phyloP scores from a whole-genome alignment of 2,329 filamentous ascomycete species.

The Mycosphaerella sp. region DNA sequence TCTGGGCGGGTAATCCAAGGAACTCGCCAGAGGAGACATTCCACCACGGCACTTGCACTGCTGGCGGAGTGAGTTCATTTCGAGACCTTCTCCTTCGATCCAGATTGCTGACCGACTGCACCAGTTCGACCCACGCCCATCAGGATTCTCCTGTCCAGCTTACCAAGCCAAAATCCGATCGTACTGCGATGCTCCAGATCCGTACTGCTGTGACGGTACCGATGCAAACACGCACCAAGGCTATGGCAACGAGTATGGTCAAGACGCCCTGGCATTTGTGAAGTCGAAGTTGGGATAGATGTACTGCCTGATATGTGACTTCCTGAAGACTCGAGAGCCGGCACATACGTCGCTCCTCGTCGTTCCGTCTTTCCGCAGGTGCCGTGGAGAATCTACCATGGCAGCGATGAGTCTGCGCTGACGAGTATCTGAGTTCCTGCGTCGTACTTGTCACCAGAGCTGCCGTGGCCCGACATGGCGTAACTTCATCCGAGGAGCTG shows the following conservation, averaged over 20 bases:
- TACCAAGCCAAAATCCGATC: conserved; percentile 52
- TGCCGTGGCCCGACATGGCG: no score
- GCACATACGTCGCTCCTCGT: no score
- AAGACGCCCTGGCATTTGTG: conserved; percentile 54
- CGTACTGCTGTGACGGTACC: conserved; percentile 59
- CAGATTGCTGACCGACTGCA: conserved; percentile 19
- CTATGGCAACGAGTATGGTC: conserved; percentile 56
- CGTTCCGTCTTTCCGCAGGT: no score
- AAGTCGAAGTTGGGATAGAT: conserved; percentile 43
- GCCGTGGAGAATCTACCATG: no score
- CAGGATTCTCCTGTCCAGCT: conserved; percentile 53
- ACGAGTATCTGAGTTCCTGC: no score
- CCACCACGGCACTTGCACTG: conserved; percentile 55
- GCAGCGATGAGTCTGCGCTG: no score
- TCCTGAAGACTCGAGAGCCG: no score
- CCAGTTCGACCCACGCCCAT: conserved; percentile 55
- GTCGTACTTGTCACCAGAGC: no score
- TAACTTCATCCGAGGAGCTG: no score
- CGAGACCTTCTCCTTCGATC: neutral
- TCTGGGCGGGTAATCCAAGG: conserved; percentile 44
- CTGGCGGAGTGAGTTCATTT: conserved; percentile 49
- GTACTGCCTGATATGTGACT: no score
- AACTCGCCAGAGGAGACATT: conserved; percentile 51
- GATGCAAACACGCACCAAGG: conserved; percentile 55
- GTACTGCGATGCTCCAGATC: conserved; percentile 52